Evolutionary conservation across 2,329 filamentous ascomycete species (phyloP), one percentile per base, ranked within the genome.

Genomic region (Dactylonectria estremocensis): DNA sequence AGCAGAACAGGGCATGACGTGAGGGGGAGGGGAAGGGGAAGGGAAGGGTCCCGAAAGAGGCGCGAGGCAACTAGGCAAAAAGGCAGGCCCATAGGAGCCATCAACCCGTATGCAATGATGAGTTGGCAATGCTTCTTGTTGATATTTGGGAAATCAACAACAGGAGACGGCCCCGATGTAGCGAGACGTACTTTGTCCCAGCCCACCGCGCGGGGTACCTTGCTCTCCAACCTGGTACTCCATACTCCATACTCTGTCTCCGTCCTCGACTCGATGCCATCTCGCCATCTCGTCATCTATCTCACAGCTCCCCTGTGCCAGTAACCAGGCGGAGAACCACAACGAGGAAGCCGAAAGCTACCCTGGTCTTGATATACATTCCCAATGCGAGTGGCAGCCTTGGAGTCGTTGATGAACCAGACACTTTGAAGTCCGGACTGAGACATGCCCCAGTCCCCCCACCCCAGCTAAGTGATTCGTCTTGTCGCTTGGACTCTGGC

Each of bases 41-140:
- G 70, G 61, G 67, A 52, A 69, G 48, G 43, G 43, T 69, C 67
- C 68, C 67, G 57, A 66, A 75, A 66, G 67, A 71, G 67, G 70
- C 69, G 72, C 61, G 68, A 75, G 72, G 72, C 70, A 72, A 75
- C 64, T 68, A 71, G 69, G 66, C 65, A 68, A 72, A 70, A 67
- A 64, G 66, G 66, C 65, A 73, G 64, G 69, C 64, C 64, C 66
- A 55, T 57, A 60, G 62, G 56, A 76, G 70, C 72, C 81, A 79
- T 81, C 81, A 81, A 81, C 81, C 82, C 84, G 86, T 86, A 93
- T 91, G 91, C 90, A 92, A 81, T 89, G 90, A 92, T 93, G 91
- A 90, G 91, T 89, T 93, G 91, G 90, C 91, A 92, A 81, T 89
- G 87, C 88, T 81, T 77, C 74, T 77, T 83, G 83, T 87, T 84